phyloP scores from a whole-genome alignment of 2,329 filamentous ascomycete genomes.

The Fonsecaea pedrosoi region DNA sequence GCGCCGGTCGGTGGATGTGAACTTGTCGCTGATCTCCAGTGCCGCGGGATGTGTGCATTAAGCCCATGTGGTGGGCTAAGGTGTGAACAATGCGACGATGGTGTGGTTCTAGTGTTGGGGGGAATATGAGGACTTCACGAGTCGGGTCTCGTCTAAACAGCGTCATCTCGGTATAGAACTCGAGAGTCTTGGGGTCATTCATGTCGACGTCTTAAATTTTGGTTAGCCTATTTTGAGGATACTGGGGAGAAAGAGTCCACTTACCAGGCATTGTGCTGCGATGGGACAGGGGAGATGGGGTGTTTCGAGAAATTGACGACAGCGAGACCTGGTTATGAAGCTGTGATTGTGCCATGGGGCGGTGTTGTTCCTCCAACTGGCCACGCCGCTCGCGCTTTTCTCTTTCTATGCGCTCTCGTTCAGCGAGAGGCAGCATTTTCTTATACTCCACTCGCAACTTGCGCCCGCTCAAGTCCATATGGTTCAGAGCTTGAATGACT shows the following conservation, averaged over 20 bases:
- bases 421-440: slow-evolving; percentile 96
- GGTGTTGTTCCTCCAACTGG: slow-evolving; percentile 95
- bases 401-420: slow-evolving; percentile 92
- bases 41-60: slow-evolving; percentile 89
- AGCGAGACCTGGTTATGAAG: slow-evolving; percentile 87
- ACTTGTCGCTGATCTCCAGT: slow-evolving; percentile 87
- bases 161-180: slow-evolving; percentile 87
- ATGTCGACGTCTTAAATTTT: slow-evolving; percentile 73
- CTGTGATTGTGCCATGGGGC: slow-evolving; percentile 68
- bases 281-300: slow-evolving; percentile 71
- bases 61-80: slow-evolving; percentile 90
- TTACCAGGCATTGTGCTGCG: slow-evolving; percentile 53
- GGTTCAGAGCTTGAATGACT: slow-evolving; percentile 93
- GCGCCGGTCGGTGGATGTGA: slow-evolving; percentile 72
- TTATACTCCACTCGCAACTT: slow-evolving; percentile 98
- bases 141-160: slow-evolving; percentile 82
- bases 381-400: slow-evolving; percentile 96
- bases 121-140: slow-evolving; percentile 84
- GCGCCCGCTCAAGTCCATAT: slow-evolving; percentile 90
- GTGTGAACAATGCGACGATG: slow-evolving; percentile 92
- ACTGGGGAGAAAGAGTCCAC: slow-evolving; percentile 32
- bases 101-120: slow-evolving; percentile 76
- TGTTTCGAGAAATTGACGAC: slow-evolving; percentile 73
- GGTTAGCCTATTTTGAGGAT: slow-evolving; percentile 43
- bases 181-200: slow-evolving; percentile 85